A percentile compares a stretch with the other conserved stretches of the same genome.
Conservation (phyloP, 2,329 filamentous ascomycete species). For the Ascochyta clinopodiicola region DNA sequence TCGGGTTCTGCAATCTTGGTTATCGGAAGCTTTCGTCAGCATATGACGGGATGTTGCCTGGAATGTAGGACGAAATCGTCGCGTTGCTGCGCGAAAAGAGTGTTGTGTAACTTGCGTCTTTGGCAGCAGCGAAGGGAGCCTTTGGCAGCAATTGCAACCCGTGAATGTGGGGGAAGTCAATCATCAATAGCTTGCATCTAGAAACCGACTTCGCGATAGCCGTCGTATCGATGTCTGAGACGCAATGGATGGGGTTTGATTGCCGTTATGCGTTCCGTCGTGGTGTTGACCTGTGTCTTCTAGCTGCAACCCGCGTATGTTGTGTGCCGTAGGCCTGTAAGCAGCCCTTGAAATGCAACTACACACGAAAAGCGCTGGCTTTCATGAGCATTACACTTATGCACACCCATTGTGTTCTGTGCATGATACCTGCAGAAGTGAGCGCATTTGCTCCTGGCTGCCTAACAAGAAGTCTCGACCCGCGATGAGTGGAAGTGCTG, state of each 20-base stretch:
- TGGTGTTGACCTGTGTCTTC: slow-evolving; percentile 13
- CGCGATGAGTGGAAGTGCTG: slow-evolving; percentile 5
- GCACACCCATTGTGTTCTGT: too few species aligned
- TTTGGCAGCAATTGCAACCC: background rate
- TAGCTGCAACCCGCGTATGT: background rate
- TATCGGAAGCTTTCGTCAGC: slow-evolving; percentile 10
- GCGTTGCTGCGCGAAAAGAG: slow-evolving; percentile 13
- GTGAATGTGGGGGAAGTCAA: background rate
- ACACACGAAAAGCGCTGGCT: slow-evolving; percentile 6
- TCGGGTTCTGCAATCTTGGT: slow-evolving; percentile 9
- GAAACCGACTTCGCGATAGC: background rate
- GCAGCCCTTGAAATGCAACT: slow-evolving; percentile 15
- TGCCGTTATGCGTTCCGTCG: slow-evolving; percentile 8
- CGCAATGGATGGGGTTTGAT: background rate
- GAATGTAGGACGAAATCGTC: slow-evolving; percentile 18
- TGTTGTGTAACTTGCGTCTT: slow-evolving; percentile 16
- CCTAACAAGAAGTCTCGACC: background rate
- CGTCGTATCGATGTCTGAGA: slow-evolving; percentile 12
- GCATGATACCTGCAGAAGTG: too few species aligned
- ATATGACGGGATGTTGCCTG: slow-evolving; percentile 6
- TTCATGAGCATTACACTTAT: too few species aligned
- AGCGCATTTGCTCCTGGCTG: too few species aligned
- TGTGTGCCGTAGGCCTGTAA: slow-evolving; percentile 13
- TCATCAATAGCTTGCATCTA: background rate
- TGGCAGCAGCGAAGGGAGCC: slow-evolving; percentile 5